Percentiles rank a stretch among this genome's conserved stretches.
phyloP scores from a whole-genome alignment of 108 stramenopile genomes.

The Skeletonema grethae region DNA sequence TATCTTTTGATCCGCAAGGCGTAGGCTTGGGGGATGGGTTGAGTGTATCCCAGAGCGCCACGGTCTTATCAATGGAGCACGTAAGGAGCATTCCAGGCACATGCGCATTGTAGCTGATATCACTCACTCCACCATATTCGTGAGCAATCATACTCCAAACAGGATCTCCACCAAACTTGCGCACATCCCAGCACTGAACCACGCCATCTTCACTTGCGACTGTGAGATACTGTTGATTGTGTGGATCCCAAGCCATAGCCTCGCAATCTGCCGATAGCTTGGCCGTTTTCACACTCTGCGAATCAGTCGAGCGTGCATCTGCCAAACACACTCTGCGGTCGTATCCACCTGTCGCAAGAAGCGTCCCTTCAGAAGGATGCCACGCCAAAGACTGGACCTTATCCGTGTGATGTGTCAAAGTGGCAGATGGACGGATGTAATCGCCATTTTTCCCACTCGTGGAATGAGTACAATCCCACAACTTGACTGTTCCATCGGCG shows the following conservation, averaged over 20 bases:
- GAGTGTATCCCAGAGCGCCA: constrained; percentile 92
- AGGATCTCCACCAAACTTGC: constrained; percentile 83
- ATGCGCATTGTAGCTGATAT: constrained; percentile 72
- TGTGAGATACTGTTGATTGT: constrained; percentile 72
- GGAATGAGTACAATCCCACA: constrained; percentile 91
- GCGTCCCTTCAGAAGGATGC: constrained; percentile 93
- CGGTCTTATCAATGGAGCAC: constrained; percentile 88
- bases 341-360: constrained; percentile 91
- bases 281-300: constrained; percentile 58
- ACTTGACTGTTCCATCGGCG: constrained; percentile 96
- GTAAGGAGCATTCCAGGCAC: constrained; percentile 92
- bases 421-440: constrained; percentile 61
- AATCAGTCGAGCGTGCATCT: constrained; percentile 67
- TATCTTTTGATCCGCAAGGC: constrained; percentile 80
- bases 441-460: constrained; percentile 41
- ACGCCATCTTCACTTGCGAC: constrained; percentile 92
- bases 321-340: constrained; percentile 87
- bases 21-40: constrained; percentile 54
- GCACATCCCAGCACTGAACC: constrained; percentile 91
- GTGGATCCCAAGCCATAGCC: constrained; percentile 92
- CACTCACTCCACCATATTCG: constrained; percentile 87
- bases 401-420: constrained; percentile 93
- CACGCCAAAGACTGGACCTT: constrained; percentile 96
- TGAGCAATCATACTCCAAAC: constrained; percentile 87
- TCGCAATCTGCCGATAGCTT: constrained; percentile 82